Evolutionary conservation across 805 yeast genomes (phyloP), one percentile per base, ranked within the genome.

Genomic region (Dipodascus geniculatus): DNA sequence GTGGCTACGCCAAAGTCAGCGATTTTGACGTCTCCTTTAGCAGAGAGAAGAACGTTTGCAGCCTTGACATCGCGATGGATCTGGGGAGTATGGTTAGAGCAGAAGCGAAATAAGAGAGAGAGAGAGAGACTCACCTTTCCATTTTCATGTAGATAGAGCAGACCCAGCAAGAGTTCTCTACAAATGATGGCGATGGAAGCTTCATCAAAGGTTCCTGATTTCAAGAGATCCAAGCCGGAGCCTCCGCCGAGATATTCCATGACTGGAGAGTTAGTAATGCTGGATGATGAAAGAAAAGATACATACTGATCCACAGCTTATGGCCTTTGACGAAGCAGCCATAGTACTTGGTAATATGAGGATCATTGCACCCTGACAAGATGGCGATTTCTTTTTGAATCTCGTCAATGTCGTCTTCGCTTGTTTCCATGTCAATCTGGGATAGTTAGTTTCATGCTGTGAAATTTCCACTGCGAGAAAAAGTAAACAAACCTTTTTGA

Each of bases 1-100:
- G 97, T 87, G 1, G 98, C 95, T 9, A 91, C 96, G 1, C 98
- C 98, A 68, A 91, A 91, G 67, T 91, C 99, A 1, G 96, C 97
- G 50, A 91, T 75, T 62, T 91, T 93, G 14, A 88, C 91, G 8
- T 78, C 82, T 2, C 95, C 90, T 11, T 74, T 68, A 1, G 76
- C 76, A 19, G 87, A 82, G 17, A 90, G 66, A 33, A 91, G 70
- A 22, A 91, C 80, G 65, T 91, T 91, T 0, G 96, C 98, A 1
- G 97, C 96, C 65, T 90, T 91, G 52, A 91, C 86, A 66, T 91
- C 98, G 56, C 98, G 71, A 65, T 91, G 99, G 48, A 91, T 90
- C 61, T 38, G 14, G 44, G 14, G 35, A 8, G 14, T 23, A 1
- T 17, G 4, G 23, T 48, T 78, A 83, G 38, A 79, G 78, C 57